These are phyloP conservation scores for Candida nonsorbophila DNA, from an alignment of 805 yeast species.

Conservation along the genomic window DNA sequence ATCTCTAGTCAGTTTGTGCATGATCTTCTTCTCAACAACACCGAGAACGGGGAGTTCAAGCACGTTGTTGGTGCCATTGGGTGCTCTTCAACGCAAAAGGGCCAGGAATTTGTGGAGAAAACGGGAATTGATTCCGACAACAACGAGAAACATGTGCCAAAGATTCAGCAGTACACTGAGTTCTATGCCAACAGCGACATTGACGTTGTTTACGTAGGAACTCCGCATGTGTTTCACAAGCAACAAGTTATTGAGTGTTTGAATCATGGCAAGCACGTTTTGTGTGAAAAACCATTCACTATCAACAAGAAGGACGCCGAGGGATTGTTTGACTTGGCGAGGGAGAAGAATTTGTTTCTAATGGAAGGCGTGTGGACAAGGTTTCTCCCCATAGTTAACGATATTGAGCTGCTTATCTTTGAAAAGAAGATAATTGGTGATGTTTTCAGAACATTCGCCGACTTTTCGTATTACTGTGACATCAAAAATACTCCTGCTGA, in stretches of 20 bases:
- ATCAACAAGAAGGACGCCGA: slow-evolving; percentile 41
- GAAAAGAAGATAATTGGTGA: slow-evolving; percentile 43
- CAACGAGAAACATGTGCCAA: slow-evolving; percentile 22
- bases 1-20: slow-evolving; percentile 41
- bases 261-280: slow-evolving; percentile 42
- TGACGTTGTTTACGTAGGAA: slow-evolving; percentile 49
- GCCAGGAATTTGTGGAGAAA: slow-evolving; percentile 22
- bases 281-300: slow-evolving; percentile 53
- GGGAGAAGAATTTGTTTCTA: slow-evolving; percentile 36
- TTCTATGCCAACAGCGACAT: slow-evolving; percentile 38
- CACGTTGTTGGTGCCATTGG: slow-evolving; percentile 41
- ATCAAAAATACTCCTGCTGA: slow-evolving; percentile 21
- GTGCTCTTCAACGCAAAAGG: slow-evolving; percentile 29
- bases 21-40: slow-evolving; percentile 29
- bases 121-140: slow-evolving; percentile 10
- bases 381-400: slow-evolving; percentile 41
- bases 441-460: slow-evolving; percentile 37
- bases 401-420: slow-evolving; percentile 28
- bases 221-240: slow-evolving; percentile 50
- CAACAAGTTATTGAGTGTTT: slow-evolving; percentile 40
- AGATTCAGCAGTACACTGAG: slow-evolving; percentile 34
- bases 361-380: slow-evolving; percentile 62
- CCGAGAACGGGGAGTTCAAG: slow-evolving; percentile 14
- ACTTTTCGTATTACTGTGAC: slow-evolving; percentile 34
- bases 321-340: slow-evolving; percentile 39